Base-by-base conservation (phyloP, 208 protist genomes). In the Naegleria fowleri region DNA sequence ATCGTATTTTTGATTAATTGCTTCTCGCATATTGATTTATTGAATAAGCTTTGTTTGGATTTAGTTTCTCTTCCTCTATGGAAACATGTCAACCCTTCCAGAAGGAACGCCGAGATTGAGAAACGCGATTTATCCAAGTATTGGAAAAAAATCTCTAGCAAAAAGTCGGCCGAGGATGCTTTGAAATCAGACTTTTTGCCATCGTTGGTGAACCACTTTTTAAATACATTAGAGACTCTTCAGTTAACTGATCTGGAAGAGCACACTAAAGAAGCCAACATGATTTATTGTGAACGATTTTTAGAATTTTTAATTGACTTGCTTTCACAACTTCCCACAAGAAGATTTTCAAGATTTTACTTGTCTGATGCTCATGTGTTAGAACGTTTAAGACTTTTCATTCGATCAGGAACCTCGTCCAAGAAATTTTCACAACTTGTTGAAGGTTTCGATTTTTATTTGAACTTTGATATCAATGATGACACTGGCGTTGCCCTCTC, bases 291-390 rank as follows among this genome's bases (percentile, higher is more conserved):
- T 85, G 92, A 92, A 76, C 89, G 95, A 67, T 92, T 94, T 22
- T 83, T 98, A 40, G 97, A 98, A 75, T 92, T 98, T 39, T 67
- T 98, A 51, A 95, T 95, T n/a, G 95, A 97, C 90, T 79, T 98
- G 33, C 58, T 96, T n/a, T 87, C 91, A 33, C 95, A 96, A 92
- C 58, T 98, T 38, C 93, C 96, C 33, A 98, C 97, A 19, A 93
- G 97, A 52, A 94, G 96, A 83, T 98, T 97, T 91, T 93, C 96
- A 75, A 92, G 92, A 55, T 83, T 94, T 0, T 36, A 97, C 22
- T 52, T 98, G 16, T 86, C 95, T 11, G 94, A 96, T 84, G 38
- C 16, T 5, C 95, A 96, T 43, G 19, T 97, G 13, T 86, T 96
- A 39, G 88, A 93, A 25, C 59, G 83, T 33, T 94, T 87, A 89